Evolutionary conservation across 169 alveolate genomes (phyloP).

Genomic region (Plasmodium chabaudi): DNA sequence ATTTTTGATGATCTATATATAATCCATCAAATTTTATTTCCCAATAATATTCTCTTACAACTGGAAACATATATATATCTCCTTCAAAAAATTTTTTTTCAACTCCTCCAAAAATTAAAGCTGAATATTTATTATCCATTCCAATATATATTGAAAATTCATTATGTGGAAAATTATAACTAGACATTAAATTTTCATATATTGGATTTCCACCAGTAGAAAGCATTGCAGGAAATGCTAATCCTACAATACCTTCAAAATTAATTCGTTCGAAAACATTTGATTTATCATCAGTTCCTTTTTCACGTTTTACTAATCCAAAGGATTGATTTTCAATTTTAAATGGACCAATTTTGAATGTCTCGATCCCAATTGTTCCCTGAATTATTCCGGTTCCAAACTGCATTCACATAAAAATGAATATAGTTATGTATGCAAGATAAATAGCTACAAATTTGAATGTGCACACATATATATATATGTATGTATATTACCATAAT

Average conservation of each 20-base stretch:
- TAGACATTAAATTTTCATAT: constrained; percentile 60
- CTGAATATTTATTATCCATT: constrained; percentile 82
- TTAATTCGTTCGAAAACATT: constrained; percentile 78
- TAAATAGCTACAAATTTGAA: background rate
- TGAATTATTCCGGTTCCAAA: constrained; percentile 85
- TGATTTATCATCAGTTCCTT: constrained; percentile 21
- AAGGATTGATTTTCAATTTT: constrained; percentile 38
- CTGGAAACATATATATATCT: constrained; percentile 89
- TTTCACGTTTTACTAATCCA: constrained; percentile 62
- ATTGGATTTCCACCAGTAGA: constrained; percentile 82
- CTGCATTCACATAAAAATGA: background rate
- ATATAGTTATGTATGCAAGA: no score
- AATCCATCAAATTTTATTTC: constrained; percentile 87
- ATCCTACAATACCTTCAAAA: constrained; percentile 91
- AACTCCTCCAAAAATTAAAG: constrained; percentile 90
- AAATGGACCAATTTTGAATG: constrained; percentile 73
- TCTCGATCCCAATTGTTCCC: constrained; percentile 78
- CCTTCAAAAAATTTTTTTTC: constrained; percentile 85
- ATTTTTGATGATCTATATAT: constrained; percentile 87
- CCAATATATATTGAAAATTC: constrained; percentile 65
- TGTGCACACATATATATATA: background rate
- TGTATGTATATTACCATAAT: constrained; percentile 35
- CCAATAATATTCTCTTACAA: constrained; percentile 91
- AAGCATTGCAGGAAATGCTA: constrained; percentile 91
- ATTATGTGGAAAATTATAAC: constrained; percentile 28